A percentile compares a stretch with the other conserved stretches of the same genome.
phyloP scores from a whole-genome alignment of 2,329 filamentous ascomycete genomes.

The Pyricularia sp. region DNA sequence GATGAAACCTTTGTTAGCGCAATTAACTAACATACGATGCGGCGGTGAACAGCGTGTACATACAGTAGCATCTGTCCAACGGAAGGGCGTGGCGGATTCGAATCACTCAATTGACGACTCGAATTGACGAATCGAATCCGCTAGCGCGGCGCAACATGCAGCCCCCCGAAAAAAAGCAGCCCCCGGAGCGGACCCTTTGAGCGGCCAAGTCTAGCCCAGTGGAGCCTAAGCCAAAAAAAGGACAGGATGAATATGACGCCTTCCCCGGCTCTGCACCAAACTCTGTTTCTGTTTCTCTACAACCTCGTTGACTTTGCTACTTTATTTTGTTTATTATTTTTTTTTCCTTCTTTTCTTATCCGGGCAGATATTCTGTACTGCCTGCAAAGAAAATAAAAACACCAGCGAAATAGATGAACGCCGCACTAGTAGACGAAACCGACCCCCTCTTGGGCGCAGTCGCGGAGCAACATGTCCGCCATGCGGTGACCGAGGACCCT shows the following conservation, averaged over 20 bases:
- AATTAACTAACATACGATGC: background rate
- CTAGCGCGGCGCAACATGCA: background rate
- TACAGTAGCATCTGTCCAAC: too few relatives aligned
- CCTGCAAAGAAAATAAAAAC: background rate
- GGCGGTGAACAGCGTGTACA: background rate
- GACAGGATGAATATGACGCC: background rate
- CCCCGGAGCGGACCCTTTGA: background rate
- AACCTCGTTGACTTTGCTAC: too few relatives aligned
- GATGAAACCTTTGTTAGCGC: background rate
- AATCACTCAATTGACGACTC: background rate
- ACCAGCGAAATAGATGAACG: background rate
- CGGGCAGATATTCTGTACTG: background rate
- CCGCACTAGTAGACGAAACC: background rate
- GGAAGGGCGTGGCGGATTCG: background rate
- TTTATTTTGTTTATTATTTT: background rate
- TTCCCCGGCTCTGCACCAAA: background rate
- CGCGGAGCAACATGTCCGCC: background rate
- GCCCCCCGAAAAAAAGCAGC: too few relatives aligned
- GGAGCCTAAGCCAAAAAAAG: background rate
- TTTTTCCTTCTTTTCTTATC: background rate
- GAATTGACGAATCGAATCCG: background rate
- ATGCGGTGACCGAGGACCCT: constrained; percentile 1
- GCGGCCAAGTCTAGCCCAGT: background rate
- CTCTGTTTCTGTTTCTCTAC: background rate
- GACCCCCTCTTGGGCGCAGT: constrained; percentile 4